A percentile compares a stretch with the other conserved stretches of the same genome.
phyloP scores from a whole-genome alignment of 495 filamentous ascomycete genomes.

The Hypoxylon lienhwacheense region DNA sequence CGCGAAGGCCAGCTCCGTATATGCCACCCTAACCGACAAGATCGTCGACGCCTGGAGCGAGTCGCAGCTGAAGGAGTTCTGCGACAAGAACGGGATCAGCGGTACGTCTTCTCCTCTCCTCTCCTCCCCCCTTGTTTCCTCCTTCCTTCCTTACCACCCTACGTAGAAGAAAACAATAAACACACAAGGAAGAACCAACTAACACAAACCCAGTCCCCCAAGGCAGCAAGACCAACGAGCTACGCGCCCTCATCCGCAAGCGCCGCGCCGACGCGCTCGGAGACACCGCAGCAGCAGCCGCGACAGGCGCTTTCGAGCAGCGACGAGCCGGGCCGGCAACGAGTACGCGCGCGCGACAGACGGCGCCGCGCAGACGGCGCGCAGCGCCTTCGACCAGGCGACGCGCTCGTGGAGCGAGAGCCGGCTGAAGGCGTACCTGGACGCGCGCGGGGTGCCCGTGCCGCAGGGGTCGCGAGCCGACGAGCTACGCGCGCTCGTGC shows the following conservation, averaged over 20 bases:
- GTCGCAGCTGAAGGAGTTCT: conserved; percentile 83
- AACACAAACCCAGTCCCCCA: conserved; percentile 80
- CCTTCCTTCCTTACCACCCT: no score
- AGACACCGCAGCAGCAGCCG: conserved; percentile 64
- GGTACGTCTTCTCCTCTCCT: conserved; percentile 29
- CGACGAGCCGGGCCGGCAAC: conserved; percentile 80
- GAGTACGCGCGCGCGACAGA: conserved; percentile 76
- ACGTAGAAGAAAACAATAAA: no score
- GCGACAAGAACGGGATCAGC: conserved; percentile 79
- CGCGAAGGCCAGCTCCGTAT: conserved; percentile 66
- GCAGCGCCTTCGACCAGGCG: conserved; percentile 67
- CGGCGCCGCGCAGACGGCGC: conserved; percentile 61
- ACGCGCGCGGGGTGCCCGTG: conserved; percentile 68
- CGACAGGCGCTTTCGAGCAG: conserved; percentile 70
- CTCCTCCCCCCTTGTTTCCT: no score
- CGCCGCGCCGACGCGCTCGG: conserved; percentile 74
- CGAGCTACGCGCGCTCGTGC: conserved; percentile 75
- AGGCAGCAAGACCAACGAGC: conserved; percentile 84
- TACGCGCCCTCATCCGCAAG: conserved; percentile 88
- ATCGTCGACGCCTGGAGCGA: conserved; percentile 91
- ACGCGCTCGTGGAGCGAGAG: conserved; percentile 69
- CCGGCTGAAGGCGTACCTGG: conserved; percentile 75
- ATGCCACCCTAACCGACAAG: conserved; percentile 73
- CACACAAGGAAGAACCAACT: no score
- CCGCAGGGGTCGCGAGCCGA: conserved; percentile 76